Conservation (phyloP, 2,329 filamentous ascomycete species). For the Sporothrix pseudoabietina region DNA sequence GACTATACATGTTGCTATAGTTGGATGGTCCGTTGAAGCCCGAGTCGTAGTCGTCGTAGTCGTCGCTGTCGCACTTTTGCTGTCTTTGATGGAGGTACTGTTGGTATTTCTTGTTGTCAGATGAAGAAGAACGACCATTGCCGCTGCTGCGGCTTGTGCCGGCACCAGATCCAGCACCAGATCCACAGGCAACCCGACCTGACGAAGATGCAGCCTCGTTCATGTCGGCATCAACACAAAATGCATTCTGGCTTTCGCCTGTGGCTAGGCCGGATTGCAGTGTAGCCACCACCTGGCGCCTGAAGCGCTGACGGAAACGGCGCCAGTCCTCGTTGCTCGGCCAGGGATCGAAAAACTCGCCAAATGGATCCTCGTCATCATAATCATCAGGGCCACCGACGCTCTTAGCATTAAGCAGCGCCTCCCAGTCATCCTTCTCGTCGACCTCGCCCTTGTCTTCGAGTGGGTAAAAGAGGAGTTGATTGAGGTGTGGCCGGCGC, state of each 20-base stretch:
- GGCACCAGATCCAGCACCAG: not conserved
- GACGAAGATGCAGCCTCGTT: not conserved
- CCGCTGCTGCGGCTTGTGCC: not conserved
- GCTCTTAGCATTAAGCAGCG: slow-evolving; percentile 21
- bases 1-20: slow-evolving; percentile 18
- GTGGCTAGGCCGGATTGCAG: slow-evolving; percentile 36
- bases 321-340: slow-evolving; percentile 48
- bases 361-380: slow-evolving; percentile 34
- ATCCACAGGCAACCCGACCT: not conserved
- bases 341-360: slow-evolving; percentile 44
- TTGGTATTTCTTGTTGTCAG: slow-evolving; percentile 26
- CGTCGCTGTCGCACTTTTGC: slow-evolving; percentile 2
- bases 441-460: slow-evolving; percentile 36
- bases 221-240: slow-evolving; percentile 13
- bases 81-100: slow-evolving; percentile 3
- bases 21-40: slow-evolving; percentile 1
- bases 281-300: slow-evolving; percentile 39
- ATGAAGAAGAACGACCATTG: not conserved
- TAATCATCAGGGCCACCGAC: not conserved
- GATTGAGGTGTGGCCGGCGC: slow-evolving; percentile 48
- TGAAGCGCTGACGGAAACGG: slow-evolving; percentile 43
- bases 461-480: slow-evolving; percentile 45
- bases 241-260: slow-evolving; percentile 23
- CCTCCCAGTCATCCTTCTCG: slow-evolving; percentile 36
- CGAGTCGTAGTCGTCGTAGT: not conserved